Evolutionary conservation across 805 yeast genomes (phyloP).

Genomic region (Cyberlindnera subsufficiens): DNA sequence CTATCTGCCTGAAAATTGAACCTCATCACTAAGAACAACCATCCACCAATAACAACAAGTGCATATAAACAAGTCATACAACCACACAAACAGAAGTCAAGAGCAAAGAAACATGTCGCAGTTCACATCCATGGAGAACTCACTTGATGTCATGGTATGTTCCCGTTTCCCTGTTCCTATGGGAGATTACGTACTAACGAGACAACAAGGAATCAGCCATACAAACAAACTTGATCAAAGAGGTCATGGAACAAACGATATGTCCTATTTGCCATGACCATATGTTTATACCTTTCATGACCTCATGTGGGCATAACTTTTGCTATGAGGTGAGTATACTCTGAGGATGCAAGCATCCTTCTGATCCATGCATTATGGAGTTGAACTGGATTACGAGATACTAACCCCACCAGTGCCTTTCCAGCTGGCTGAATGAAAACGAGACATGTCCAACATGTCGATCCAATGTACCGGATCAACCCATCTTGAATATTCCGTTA

Average conservation of each 20-base stretch:
- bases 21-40: too few relatives aligned
- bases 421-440: constrained; percentile 53
- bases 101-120: background rate
- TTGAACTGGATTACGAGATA: background rate
- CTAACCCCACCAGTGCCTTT: constrained; percentile 34
- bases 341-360: background rate
- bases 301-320: constrained; percentile 68
- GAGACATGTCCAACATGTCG: constrained; percentile 70
- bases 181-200: constrained; percentile 1
- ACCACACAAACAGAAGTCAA: background rate
- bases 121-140: constrained; percentile 12
- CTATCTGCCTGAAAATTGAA: too few relatives aligned
- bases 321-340: constrained; percentile 41
- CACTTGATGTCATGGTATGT: constrained; percentile 14
- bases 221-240: constrained; percentile 12
- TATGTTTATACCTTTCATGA: constrained; percentile 59
- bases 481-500: constrained; percentile 47
- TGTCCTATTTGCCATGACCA: constrained; percentile 69
- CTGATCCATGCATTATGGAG: background rate
- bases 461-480: constrained; percentile 38
- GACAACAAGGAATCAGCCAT: constrained; percentile 7
- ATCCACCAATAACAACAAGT: too few relatives aligned
- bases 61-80: background rate
- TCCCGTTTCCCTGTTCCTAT: background rate
- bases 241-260: constrained; percentile 24